Evolutionary conservation across 306 rosid genomes (phyloP).

Genomic region (Acacia confusa): DNA sequence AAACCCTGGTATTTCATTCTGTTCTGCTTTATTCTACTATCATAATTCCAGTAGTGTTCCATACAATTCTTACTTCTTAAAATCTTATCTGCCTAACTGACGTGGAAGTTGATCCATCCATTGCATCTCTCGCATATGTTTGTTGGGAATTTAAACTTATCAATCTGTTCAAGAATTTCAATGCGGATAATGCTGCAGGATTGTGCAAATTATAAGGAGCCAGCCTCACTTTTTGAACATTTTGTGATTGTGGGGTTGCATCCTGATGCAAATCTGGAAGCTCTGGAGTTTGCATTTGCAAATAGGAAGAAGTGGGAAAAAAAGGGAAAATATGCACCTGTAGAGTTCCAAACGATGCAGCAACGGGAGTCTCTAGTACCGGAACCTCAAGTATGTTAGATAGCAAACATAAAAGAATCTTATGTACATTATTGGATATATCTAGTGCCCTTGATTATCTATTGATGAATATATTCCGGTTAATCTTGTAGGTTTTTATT

Average conservation of each 20-base stretch:
- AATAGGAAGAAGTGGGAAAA: conserved; percentile 74
- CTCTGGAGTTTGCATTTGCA: conserved; percentile 68
- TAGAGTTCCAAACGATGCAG: conserved; percentile 49
- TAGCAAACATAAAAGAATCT: background rate
- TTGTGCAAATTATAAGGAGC: conserved; percentile 59
- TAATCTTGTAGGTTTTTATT: background rate
- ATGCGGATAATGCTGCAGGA: conserved; percentile 57
- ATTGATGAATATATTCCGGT: background rate
- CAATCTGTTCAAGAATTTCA: conserved; percentile 27
- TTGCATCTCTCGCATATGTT: conserved; percentile 26
- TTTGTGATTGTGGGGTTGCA: conserved; percentile 89
- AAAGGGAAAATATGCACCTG: conserved; percentile 44
- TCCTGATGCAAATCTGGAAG: conserved; percentile 77
- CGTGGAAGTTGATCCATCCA: conserved; percentile 17
- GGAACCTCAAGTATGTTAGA: conserved; percentile 87
- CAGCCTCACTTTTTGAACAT: conserved; percentile 85
- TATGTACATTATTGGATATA: background rate
- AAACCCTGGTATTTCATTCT: conserved; percentile 56
- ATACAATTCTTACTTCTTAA: conserved; percentile 5
- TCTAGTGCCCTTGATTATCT: background rate
- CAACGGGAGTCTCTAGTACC: conserved; percentile 54
- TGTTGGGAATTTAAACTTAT: conserved; percentile 29
- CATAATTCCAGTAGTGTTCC: conserved; percentile 15
- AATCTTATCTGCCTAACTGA: conserved; percentile 18
- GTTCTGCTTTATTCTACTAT: conserved; percentile 6